These are phyloP conservation scores for Aspergillus melleus DNA, from an alignment of 2,329 filamentous ascomycete species.

Conservation along the genomic window DNA sequence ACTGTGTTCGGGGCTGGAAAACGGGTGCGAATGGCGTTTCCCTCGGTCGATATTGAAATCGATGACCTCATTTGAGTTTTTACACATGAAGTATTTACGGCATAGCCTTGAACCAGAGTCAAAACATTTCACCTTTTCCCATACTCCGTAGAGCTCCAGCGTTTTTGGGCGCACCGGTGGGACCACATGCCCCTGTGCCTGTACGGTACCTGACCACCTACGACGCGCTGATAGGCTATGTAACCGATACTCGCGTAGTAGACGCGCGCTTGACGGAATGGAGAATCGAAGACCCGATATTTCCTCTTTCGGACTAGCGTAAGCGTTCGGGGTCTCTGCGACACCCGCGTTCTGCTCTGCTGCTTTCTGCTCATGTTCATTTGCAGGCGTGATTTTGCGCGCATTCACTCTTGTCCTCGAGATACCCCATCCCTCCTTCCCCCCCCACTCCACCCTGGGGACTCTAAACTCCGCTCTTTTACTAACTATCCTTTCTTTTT, in stretches of 20 bases:
- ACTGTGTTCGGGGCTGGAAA: constrained; percentile 46
- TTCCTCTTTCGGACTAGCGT: constrained; percentile 36
- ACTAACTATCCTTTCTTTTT: constrained; percentile 6
- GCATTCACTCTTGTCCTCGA: constrained; percentile 22
- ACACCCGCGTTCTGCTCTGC: constrained; percentile 36
- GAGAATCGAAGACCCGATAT: constrained; percentile 30
- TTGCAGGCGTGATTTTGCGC: constrained; percentile 33
- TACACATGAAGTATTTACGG: constrained; percentile 34
- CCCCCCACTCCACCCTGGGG: constrained; percentile 15
- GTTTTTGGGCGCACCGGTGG: not conserved
- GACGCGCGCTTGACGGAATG: constrained; percentile 24
- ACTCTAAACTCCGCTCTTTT: constrained; percentile 17
- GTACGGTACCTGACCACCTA: not conserved
- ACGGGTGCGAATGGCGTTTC: constrained; percentile 45
- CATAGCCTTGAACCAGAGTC: constrained; percentile 22
- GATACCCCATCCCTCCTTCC: constrained; percentile 17
- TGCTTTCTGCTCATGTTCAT: constrained; percentile 28
- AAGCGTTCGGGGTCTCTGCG: constrained; percentile 39
- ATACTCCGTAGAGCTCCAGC: not conserved
- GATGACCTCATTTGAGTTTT: constrained; percentile 33
- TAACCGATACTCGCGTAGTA: constrained; percentile 1
- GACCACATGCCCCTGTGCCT: constrained; percentile 7
- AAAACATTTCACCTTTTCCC: not conserved
- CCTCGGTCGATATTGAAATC: constrained; percentile 32
- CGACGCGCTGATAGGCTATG: constrained; percentile 10